These are phyloP conservation scores for Xanthoconium purpureum DNA, from an alignment of 768 basidiomycete species.

Conservation along the genomic window DNA sequence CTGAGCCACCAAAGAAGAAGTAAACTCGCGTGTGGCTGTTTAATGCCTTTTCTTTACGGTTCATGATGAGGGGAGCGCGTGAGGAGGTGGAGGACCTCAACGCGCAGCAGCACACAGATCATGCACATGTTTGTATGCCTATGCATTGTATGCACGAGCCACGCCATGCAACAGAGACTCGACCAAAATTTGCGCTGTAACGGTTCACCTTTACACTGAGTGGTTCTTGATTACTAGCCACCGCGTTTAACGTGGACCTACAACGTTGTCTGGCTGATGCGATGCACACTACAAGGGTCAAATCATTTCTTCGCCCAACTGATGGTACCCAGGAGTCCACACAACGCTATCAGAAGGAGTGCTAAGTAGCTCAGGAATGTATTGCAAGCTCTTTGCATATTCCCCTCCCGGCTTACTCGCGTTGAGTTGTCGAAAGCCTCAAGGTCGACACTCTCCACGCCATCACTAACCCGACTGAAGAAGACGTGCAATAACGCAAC, in stretches of 20 bases:
- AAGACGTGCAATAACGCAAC: constrained; percentile 28
- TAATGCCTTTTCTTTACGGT: background rate
- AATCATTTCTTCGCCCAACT: constrained; percentile 20
- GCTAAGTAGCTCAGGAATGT: constrained; percentile 20
- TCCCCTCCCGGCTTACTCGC: constrained; percentile 5
- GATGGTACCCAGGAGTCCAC: constrained; percentile 19
- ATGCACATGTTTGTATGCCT: constrained; percentile 17
- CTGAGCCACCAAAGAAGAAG: constrained; percentile 64
- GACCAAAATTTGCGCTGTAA: background rate
- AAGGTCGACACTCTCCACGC: constrained; percentile 15
- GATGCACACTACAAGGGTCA: background rate
- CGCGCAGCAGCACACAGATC: constrained; percentile 7
- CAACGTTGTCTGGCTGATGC: too few species aligned
- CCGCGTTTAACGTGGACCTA: too few species aligned
- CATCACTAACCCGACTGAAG: background rate
- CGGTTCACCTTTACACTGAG: too few species aligned
- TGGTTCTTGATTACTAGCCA: too few species aligned
- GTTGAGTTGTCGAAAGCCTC: constrained; percentile 14
- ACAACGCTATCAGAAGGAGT: constrained; percentile 19
- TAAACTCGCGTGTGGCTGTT: constrained; percentile 37
- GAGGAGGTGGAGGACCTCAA: constrained; percentile 4
- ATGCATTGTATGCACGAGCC: constrained; percentile 19
- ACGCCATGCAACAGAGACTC: constrained; percentile 15
- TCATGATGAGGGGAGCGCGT: background rate
- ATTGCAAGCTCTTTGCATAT: constrained; percentile 14